Conservation (phyloP, 2,329 filamentous ascomycete genomes). For the Ophiostoma perfectum region DNA sequence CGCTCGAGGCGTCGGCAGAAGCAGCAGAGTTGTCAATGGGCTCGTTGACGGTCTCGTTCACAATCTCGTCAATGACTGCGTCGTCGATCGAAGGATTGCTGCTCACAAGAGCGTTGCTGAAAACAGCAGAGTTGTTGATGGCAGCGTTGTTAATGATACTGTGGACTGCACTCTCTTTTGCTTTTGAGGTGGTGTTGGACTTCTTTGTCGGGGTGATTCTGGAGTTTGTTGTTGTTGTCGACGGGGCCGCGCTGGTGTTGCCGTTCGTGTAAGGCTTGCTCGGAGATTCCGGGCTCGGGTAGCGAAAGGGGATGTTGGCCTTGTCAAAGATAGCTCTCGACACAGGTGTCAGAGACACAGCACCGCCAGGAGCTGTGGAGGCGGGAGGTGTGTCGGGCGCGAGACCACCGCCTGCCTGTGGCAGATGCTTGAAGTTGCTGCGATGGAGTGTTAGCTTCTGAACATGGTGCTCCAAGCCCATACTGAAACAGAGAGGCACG, state of each 20-base stretch:
- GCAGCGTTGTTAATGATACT: constrained; percentile 13
- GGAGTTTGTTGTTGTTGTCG: constrained; percentile 30
- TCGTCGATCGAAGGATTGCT: constrained; percentile 10
- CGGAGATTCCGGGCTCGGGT: constrained; percentile 37
- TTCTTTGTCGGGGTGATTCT: constrained; percentile 31
- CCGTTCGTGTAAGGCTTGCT: constrained; percentile 16
- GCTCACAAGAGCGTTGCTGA: not conserved
- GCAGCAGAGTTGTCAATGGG: not conserved
- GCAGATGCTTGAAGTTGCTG: constrained; percentile 55
- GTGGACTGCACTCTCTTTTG: constrained; percentile 24
- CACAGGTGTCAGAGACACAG: constrained; percentile 47
- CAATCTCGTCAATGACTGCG: constrained; percentile 9
- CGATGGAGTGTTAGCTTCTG: not conserved
- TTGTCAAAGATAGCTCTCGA: constrained; percentile 45
- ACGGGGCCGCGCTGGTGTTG: constrained; percentile 18
- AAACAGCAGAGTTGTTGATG: constrained; percentile 10
- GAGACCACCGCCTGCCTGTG: constrained; percentile 31
- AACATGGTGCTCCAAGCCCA: too few species aligned
- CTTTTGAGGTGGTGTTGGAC: constrained; percentile 21
- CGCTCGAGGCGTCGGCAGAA: not conserved
- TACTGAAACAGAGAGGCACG: not conserved
- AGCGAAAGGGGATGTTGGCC: constrained; percentile 39
- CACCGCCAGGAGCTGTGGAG: constrained; percentile 32
- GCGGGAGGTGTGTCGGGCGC: constrained; percentile 23
- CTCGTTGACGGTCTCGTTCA: constrained; percentile 10